Base-by-base conservation (phyloP, 1,284 basidiomycete genomes). In the Phellopilus nigrolimitatus region DNA sequence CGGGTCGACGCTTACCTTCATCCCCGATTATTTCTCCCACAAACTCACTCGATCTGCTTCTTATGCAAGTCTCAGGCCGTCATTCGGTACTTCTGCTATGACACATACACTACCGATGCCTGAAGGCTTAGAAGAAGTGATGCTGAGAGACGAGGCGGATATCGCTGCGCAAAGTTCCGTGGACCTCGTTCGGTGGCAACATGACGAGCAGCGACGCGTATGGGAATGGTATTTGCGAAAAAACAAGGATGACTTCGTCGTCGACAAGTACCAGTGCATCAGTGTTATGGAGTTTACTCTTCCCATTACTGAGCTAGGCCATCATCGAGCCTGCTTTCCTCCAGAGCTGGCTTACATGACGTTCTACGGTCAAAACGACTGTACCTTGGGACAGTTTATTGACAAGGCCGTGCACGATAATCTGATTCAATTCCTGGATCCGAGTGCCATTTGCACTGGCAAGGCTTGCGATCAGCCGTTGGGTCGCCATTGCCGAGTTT, bases 301-400 rank as follows among this genome's bases (percentile, higher is more conserved):
- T 31, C 90, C 87, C 19, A 82, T 81, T 21, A 74, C 79, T 30
- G 83, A 86, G 52, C 74, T 80, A 55, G 79, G 79, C 9, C 68
- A 72, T 15, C 78, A 79, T 60, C 79, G 80, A 6, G 74, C 88
- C 4, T 91, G 88, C 62, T 81, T 83, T 59, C 73, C 78, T n/a
- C 86, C 88, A 0, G 66, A 72, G 46, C 66, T 95, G 40, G 76
- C 78, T 30, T 84, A 87, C 54, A 81, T 91, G 69, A 86, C 83
- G 22, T 98, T 95, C 68, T 99, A 99, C 63, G 90, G 93, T 43
- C 83, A 91, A 53, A 91, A 91, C 57, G 95, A 99, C 65, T 83
- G 82, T 65, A 94, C 95, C 1, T 77, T 99, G 3, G 93, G 93
- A 0, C 91, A 94, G 63, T 97, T 88, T 68, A 86, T 99, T 56